Evolutionary conservation across 352 stramenopile species (phyloP).

Genomic region (Globisporangium uncinulatum): DNA sequence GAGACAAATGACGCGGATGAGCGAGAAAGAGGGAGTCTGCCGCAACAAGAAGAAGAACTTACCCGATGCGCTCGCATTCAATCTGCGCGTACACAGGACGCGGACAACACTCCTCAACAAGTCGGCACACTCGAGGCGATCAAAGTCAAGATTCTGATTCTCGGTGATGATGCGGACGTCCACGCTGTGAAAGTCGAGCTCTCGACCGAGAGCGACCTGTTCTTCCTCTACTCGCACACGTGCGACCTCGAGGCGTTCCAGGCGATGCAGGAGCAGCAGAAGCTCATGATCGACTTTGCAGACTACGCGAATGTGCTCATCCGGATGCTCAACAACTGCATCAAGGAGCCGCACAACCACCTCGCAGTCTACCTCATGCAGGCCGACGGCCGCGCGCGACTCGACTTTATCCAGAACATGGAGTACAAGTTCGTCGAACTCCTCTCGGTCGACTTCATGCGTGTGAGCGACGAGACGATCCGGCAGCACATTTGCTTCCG

Average conservation of each 20-base stretch:
- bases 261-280: constrained; percentile 92
- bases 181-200: constrained; percentile 88
- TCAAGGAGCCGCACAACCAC: constrained; percentile 93
- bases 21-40: no score
- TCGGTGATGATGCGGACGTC: constrained; percentile 80
- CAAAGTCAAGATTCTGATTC: constrained; percentile 92
- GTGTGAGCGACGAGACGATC: constrained; percentile 86
- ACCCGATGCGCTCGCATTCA: no score
- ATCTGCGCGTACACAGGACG: constrained; percentile 28
- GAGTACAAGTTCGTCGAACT: constrained; percentile 97
- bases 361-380: constrained; percentile 93
- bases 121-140: constrained; percentile 92
- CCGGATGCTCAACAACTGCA: constrained; percentile 94
- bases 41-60: no score
- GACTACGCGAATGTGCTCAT: constrained; percentile 94
- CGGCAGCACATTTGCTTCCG: constrained; percentile 92
- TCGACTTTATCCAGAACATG: constrained; percentile 97
- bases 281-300: constrained; percentile 94
- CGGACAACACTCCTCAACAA: constrained; percentile 83
- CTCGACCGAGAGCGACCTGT: constrained; percentile 90
- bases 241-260: constrained; percentile 86
- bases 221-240: constrained; percentile 91
- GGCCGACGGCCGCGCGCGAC: constrained; percentile 79
- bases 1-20: no score
- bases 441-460: constrained; percentile 88